phyloP scores from a whole-genome alignment of 768 basidiomycete species.

The Mycena indigotica region DNA sequence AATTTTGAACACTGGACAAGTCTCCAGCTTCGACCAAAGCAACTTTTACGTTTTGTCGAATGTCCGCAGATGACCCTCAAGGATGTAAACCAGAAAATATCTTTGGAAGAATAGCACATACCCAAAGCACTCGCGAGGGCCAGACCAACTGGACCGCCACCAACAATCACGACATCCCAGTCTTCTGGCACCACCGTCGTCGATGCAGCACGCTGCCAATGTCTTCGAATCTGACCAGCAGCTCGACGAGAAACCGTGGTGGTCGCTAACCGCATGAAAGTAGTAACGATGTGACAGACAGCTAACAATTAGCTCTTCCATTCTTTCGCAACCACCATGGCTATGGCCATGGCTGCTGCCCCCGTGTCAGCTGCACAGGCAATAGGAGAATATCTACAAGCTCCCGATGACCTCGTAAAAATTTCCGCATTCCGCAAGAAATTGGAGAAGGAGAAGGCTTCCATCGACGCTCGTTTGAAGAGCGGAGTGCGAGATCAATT shows the following conservation, averaged over 20 bases:
- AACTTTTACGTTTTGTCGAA: slow-evolving; percentile 59
- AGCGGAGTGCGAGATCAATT: slow-evolving; percentile 92
- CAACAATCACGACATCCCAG: slow-evolving; percentile 90
- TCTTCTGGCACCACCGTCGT: slow-evolving; percentile 39
- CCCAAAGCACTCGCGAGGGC: slow-evolving; percentile 87
- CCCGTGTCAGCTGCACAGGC: slow-evolving; percentile 81
- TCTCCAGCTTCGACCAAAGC: slow-evolving; percentile 84
- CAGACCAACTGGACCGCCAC: slow-evolving; percentile 91
- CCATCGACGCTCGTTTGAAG: slow-evolving; percentile 88
- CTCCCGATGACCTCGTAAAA: slow-evolving; percentile 91
- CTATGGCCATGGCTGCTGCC: slow-evolving; percentile 31
- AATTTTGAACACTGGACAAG: slow-evolving; percentile 64
- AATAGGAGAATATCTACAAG: slow-evolving; percentile 87
- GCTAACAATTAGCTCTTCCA: background rate
- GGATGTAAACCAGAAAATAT: background rate
- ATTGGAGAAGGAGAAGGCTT: slow-evolving; percentile 94
- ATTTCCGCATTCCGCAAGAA: slow-evolving; percentile 89
- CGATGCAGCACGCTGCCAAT: slow-evolving; percentile 1
- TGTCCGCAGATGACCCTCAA: slow-evolving; percentile 54
- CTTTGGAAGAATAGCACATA: slow-evolving; percentile 38
- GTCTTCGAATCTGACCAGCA: slow-evolving; percentile 6
- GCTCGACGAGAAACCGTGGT: slow-evolving; percentile 13
- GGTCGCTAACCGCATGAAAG: slow-evolving; percentile 7
- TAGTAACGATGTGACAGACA: background rate
- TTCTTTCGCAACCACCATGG: background rate